Base-by-base conservation (phyloP, 768 basidiomycete genomes). In the Udeniomyces megalosporus region DNA sequence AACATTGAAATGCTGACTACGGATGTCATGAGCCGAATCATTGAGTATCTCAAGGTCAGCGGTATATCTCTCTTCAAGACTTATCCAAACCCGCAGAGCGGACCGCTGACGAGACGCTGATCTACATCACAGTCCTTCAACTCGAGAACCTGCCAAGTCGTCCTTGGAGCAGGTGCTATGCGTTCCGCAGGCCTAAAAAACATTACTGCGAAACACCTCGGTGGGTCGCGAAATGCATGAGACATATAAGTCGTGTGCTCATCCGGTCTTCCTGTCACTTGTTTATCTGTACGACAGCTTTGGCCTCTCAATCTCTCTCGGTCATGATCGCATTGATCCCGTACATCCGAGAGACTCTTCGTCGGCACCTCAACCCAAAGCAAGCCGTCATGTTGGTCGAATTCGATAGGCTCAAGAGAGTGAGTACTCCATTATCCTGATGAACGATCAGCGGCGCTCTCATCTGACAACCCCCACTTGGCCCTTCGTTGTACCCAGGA, bases 101-200 rank as follows among this genome's bases (percentile, higher is more conserved):
- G n/a, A n/a, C n/a, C n/a, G n/a, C 46, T 24, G 50, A 24, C 42
- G 14, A 35, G 26, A 31, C 7, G 22, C 47, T 42, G 35, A 26
- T 35, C n/a, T 58, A 8, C n/a, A n/a, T n/a, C n/a, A 12, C 58
- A 78, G 77, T 85, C 91, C 29, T 97, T 93, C 78, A 99, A 99
- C 73, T 97, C 93, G 32, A 78, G 95, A 68, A 93, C 90, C 2
- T 99, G 95, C 74, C 95, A 97, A 72, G 92, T 97, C 49, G 95
- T 99, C 0, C 78, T 99, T 10, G 95, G 95, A 3, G 95, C 95
- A 10, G 95, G 95, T 15, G 95, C 95, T n/a, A 96, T 97, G 92
- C 80, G 91, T 47, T 91, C 88, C 20, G 95, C 95, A 22, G 95
- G 95, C 6, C 75, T 99, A 69, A 96, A 88, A 75, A 93, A 97